Conservation (phyloP, 2,329 filamentous ascomycete species). For the Clonostachys chloroleuca region DNA sequence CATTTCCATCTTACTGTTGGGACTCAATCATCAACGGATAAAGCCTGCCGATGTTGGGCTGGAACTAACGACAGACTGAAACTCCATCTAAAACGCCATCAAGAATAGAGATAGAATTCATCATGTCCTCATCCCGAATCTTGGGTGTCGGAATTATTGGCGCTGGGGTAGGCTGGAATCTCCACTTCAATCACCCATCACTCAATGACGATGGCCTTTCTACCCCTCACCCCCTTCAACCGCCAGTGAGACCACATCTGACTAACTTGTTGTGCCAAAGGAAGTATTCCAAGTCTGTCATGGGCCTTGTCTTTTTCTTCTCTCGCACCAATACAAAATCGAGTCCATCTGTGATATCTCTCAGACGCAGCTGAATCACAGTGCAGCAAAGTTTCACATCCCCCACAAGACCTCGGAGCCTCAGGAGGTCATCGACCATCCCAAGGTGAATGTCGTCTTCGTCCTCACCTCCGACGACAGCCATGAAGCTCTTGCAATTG, state of each 20-base stretch:
- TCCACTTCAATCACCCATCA: too few species aligned
- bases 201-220: too few species aligned
- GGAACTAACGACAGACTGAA: too few species aligned
- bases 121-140: neutral
- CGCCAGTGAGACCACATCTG: neutral
- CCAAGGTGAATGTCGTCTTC: constrained; percentile 46
- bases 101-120: neutral
- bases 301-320: constrained; percentile 11
- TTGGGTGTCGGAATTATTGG: constrained; percentile 7
- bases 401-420: constrained; percentile 25
- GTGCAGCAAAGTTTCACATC: constrained; percentile 21
- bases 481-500: constrained; percentile 43
- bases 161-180: constrained; percentile 3
- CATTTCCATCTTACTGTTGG: too few species aligned
- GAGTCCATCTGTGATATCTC: constrained; percentile 47
- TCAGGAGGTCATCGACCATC: constrained; percentile 29
- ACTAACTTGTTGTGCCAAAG: neutral
- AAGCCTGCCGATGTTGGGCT: too few species aligned
- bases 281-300: constrained; percentile 12
- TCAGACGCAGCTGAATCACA: constrained; percentile 10
- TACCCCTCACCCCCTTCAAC: neutral
- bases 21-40: too few species aligned
- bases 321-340: constrained; percentile 36
- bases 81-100: too few species aligned
- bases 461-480: constrained; percentile 46